A percentile compares a stretch with the other conserved stretches of the same genome.
Conservation (phyloP, 2,329 filamentous ascomycete species). For the Calonectria ilicicola region DNA sequence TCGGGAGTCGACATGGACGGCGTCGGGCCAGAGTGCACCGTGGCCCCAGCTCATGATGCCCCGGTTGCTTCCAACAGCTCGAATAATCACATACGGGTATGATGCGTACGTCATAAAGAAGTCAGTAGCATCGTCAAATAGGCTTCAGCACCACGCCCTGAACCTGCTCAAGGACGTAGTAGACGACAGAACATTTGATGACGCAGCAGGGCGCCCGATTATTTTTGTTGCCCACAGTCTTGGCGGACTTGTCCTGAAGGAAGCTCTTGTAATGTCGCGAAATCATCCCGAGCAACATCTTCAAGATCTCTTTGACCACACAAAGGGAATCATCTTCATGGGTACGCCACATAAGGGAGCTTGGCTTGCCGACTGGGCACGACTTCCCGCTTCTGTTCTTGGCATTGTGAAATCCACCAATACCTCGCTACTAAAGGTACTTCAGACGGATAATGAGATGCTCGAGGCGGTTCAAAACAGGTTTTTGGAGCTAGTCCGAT, state of each 20-base stretch:
- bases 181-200: slow-evolving; percentile 30
- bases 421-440: slow-evolving; percentile 41
- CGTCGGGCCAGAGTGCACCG: slow-evolving; percentile 37
- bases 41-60: slow-evolving; percentile 52
- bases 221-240: slow-evolving; percentile 55
- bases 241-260: slow-evolving; percentile 54
- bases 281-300: slow-evolving; percentile 46
- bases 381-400: slow-evolving; percentile 42
- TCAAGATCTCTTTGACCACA: slow-evolving; percentile 40
- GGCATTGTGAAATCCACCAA: slow-evolving; percentile 48
- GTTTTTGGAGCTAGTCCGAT: slow-evolving; percentile 45
- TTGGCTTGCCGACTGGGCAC: slow-evolving; percentile 49
- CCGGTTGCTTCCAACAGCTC: slow-evolving; percentile 42
- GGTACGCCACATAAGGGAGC: slow-evolving; percentile 53
- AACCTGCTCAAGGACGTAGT: slow-evolving; percentile 46
- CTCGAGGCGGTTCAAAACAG: slow-evolving; percentile 41
- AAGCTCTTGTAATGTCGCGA: slow-evolving; percentile 48
- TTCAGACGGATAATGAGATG: slow-evolving; percentile 37
- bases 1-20: slow-evolving; percentile 53
- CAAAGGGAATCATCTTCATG: slow-evolving; percentile 50
- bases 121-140: slow-evolving; percentile 35
- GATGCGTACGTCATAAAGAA: slow-evolving; percentile 44
- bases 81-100: slow-evolving; percentile 56
- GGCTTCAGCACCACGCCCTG: slow-evolving; percentile 44
- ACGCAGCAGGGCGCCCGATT: slow-evolving; percentile 38